Percentiles rank a stretch among this genome's conserved stretches.
phyloP scores from a whole-genome alignment of 441 rosid species.

The Oxalis stricta region DNA sequence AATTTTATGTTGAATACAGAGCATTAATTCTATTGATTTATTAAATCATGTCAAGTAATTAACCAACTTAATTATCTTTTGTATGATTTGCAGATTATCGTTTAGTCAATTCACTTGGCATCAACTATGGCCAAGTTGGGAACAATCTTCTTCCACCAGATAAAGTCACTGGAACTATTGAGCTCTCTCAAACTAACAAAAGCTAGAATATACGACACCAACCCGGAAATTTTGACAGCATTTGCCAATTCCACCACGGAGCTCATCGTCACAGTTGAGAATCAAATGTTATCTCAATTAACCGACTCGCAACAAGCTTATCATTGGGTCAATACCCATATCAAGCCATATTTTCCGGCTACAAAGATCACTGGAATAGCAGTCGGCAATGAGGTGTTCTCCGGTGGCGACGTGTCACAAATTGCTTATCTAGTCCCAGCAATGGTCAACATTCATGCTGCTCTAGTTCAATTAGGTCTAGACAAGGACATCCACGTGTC shows the following conservation, averaged over 20 bases:
- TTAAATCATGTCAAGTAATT: neutral
- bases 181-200: constrained; percentile 37
- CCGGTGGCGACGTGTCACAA: constrained; percentile 32
- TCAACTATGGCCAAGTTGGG: constrained; percentile 67
- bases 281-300: constrained; percentile 33
- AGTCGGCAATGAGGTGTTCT: constrained; percentile 55
- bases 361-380: constrained; percentile 50
- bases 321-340: constrained; percentile 48
- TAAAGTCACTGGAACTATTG: constrained; percentile 35
- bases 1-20: no score
- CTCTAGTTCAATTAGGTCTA: constrained; percentile 41
- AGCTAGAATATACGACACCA: constrained; percentile 56
- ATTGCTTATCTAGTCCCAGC: constrained; percentile 46
- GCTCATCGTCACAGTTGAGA: constrained; percentile 51
- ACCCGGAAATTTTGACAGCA: constrained; percentile 41
- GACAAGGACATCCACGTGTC: constrained; percentile 48
- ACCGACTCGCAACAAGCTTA: constrained; percentile 50
- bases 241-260: constrained; percentile 45
- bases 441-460: constrained; percentile 40
- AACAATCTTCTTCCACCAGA: constrained; percentile 46
- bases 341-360: constrained; percentile 49
- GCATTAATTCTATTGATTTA: no score
- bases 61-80: neutral
- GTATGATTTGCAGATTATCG: constrained; percentile 26
- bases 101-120: constrained; percentile 37